A percentile compares a stretch with the other conserved stretches of the same genome.
Evolutionary conservation across 2,329 filamentous ascomycete genomes (phyloP).

Genomic region (Arthrobotrys entomopaga): DNA sequence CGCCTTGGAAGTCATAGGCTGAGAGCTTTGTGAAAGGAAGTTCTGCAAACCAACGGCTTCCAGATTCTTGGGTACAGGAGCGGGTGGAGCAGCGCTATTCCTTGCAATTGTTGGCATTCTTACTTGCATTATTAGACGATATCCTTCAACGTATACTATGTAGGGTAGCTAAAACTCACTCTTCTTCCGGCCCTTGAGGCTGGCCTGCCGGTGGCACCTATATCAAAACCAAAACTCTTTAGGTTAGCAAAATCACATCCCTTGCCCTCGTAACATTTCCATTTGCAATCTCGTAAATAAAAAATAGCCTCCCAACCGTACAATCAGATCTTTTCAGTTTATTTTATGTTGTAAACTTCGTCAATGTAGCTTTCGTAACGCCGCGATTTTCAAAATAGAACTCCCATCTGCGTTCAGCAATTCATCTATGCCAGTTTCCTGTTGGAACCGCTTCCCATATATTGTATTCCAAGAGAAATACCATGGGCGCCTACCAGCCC

Average conservation of each 20-base stretch:
- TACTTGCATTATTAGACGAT: too few species aligned
- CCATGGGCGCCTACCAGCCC: constrained; percentile 19
- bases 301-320: constrained; percentile 5
- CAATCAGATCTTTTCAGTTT: constrained; percentile 55
- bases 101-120: too few species aligned
- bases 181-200: too few species aligned
- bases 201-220: not conserved
- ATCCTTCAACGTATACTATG: too few species aligned
- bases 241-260: not conserved
- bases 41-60: too few species aligned
- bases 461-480: not conserved
- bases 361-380: constrained; percentile 47
- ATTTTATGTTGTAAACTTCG: constrained; percentile 34
- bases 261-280: too few species aligned
- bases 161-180: too few species aligned
- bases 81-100: too few species aligned
- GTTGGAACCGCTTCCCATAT: constrained; percentile 40
- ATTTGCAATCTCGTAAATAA: not conserved
- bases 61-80: too few species aligned
- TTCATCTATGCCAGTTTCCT: not conserved
- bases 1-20: too few species aligned
- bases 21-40: too few species aligned
- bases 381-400: not conserved
- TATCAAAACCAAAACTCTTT: not conserved
- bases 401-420: constrained; percentile 1